A percentile compares a stretch with the other conserved stretches of the same genome.
phyloP scores from a whole-genome alignment of 2,329 filamentous ascomycete species.

The Seiridium unicorne region DNA sequence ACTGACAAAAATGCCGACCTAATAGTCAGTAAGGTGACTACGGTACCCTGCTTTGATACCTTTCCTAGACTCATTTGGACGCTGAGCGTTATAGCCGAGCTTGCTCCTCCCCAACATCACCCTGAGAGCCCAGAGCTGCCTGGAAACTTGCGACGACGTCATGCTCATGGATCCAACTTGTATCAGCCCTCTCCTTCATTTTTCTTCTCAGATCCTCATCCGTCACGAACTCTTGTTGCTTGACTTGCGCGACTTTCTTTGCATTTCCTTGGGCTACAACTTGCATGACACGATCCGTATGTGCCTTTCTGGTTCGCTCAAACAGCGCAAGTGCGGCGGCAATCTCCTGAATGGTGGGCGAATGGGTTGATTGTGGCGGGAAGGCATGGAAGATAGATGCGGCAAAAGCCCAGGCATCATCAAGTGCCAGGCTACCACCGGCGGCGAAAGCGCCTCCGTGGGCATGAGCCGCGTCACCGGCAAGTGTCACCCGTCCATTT shows the following conservation, averaged over 20 bases:
- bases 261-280: not conserved
- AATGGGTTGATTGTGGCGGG: not conserved
- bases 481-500: constrained; percentile 31
- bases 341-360: not conserved
- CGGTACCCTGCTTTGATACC: too few relatives aligned
- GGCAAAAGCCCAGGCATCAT: constrained; percentile 40
- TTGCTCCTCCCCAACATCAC: not conserved
- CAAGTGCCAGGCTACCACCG: constrained; percentile 36
- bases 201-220: constrained; percentile 3
- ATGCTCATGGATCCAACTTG: constrained; percentile 5
- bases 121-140: not conserved
- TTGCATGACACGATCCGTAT: constrained; percentile 5
- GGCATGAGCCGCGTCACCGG: constrained; percentile 38
- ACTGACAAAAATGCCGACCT: too few relatives aligned
- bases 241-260: not conserved
- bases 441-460: constrained; percentile 40
- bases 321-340: not conserved
- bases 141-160: not conserved
- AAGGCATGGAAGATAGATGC: constrained; percentile 36
- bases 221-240: not conserved
- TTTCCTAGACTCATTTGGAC: too few relatives aligned
- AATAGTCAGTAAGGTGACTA: too few relatives aligned
- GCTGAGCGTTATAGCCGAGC: not conserved
- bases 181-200: constrained; percentile 1
- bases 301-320: constrained; percentile 3